Conservation (phyloP, 164 flowering plant genomes). For the Houttuynia cordata region DNA sequence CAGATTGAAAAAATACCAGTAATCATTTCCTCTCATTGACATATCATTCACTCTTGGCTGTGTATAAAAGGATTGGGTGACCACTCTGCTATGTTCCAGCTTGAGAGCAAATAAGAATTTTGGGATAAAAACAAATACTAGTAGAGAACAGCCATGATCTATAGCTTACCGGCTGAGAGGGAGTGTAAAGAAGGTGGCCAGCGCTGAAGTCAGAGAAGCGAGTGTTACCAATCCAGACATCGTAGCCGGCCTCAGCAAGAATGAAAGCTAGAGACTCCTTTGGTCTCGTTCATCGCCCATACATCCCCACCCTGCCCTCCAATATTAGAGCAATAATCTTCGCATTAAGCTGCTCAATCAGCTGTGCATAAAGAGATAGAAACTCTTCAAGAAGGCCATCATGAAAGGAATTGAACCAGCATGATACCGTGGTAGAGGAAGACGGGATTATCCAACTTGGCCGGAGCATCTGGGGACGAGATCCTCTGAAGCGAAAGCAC, state of each 20-base stretch:
- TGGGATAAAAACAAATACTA: too few species aligned
- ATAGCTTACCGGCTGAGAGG: conserved; percentile 5
- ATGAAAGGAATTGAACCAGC: conserved; percentile 4
- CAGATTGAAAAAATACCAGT: not conserved
- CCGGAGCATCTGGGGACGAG: not conserved
- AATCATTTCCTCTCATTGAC: not conserved
- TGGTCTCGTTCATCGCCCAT: conserved; percentile 5
- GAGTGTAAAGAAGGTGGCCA: conserved; percentile 6
- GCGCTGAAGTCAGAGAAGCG: conserved; percentile 7
- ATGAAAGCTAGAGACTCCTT: conserved; percentile 7
- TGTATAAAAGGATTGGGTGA: not conserved
- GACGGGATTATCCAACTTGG: not conserved
- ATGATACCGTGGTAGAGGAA: conserved; percentile 10
- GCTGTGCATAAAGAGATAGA: not conserved
- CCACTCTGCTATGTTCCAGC: not conserved
- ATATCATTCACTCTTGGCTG: not conserved
- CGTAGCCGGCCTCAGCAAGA: conserved; percentile 11
- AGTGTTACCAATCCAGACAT: conserved; percentile 12
- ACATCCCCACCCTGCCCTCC: conserved; percentile 6
- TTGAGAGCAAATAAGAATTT: not conserved
- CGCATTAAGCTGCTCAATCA: not conserved
- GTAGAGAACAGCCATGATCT: not conserved
- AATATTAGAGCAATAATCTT: not conserved
- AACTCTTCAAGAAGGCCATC: not conserved
- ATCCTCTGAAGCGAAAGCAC: conserved; percentile 6